A percentile compares a stretch with the other conserved stretches of the same genome.
phyloP scores from a whole-genome alignment of 306 rosid genomes.

The Cucumis hystrix region DNA sequence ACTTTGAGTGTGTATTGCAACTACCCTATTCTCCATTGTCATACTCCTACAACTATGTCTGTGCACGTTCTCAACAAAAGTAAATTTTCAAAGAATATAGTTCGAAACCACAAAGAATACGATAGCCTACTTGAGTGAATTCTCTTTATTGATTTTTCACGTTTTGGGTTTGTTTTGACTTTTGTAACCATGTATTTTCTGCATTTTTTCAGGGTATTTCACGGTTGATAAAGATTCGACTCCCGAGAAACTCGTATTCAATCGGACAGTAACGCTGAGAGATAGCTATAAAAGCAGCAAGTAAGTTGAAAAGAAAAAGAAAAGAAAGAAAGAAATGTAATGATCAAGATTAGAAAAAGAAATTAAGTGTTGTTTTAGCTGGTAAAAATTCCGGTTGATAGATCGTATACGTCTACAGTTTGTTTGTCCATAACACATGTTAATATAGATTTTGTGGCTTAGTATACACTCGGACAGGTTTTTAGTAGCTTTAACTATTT shows the following conservation, averaged over 20 bases:
- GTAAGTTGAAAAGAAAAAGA: slow-evolving; percentile 14
- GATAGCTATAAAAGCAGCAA: slow-evolving; percentile 73
- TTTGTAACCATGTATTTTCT: neutral
- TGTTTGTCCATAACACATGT: neutral
- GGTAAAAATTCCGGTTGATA: neutral
- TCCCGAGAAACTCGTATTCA: slow-evolving; percentile 69
- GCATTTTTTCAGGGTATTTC: slow-evolving; percentile 59
- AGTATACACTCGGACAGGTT: neutral
- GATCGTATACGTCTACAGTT: neutral
- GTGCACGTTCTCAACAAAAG: too few species aligned
- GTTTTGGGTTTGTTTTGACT: neutral
- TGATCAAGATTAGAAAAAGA: neutral
- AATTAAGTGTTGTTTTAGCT: neutral
- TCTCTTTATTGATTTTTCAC: neutral
- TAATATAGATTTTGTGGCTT: neutral
- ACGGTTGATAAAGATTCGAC: slow-evolving; percentile 72
- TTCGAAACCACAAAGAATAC: neutral
- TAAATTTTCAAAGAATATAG: too few species aligned
- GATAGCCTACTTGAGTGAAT: neutral
- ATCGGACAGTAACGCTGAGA: slow-evolving; percentile 72
- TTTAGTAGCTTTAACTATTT: neutral
- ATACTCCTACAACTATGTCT: too few species aligned
- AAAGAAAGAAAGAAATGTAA: neutral
- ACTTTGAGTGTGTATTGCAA: too few species aligned
- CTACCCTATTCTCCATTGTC: too few species aligned